Evolutionary conservation across 768 basidiomycete genomes (phyloP), one percentile per base, ranked within the genome.

Genomic region (Rhizopogon sp.): DNA sequence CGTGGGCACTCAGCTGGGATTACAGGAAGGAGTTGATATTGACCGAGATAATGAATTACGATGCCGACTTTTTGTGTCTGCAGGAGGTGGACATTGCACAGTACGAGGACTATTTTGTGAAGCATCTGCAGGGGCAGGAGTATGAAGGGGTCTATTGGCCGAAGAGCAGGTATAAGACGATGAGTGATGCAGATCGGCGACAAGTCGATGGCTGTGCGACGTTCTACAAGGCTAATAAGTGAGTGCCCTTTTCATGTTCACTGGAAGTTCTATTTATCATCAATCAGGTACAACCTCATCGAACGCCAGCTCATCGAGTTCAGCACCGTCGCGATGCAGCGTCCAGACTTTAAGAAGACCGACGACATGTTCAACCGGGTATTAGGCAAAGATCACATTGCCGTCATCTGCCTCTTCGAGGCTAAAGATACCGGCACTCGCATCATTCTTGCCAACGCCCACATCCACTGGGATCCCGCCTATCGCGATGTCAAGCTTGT

Each of bases 331-430:
- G 96, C 95, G 17, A 88, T 98, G 82, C 90, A 93, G 63, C 84
- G 93, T 28, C 83, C 87, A 49, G 93, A 95, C 68, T 93, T 94
- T 75, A 93, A 93, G 78, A 93, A 94, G 74, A 96, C 93, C 16
- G 94, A 98, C 65, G 96, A 98, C 75, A 95, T 98, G 94, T 98
- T 98, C 81, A 98, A 98, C 66, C 93, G 97, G 33, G 93, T 98
- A 53, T 81, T 98, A 62, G 88, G 89, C 58, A 91, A 93, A 68
- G 96, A 98, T 71, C 84, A 98, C 65, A 90, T 98, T 59, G 93
- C 93, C 44, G 84, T 93, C 59, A 76, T 95, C 55, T 84, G 85
- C 62, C 79, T 93, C 31, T 78, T 98, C 65, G 97, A 99, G 75
- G 88, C 89, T 71, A 83, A 82, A 57, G 79, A 83, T 40, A 91